phyloP scores from a whole-genome alignment of 208 protist species.

The Acanthamoeba lenticulata region DNA sequence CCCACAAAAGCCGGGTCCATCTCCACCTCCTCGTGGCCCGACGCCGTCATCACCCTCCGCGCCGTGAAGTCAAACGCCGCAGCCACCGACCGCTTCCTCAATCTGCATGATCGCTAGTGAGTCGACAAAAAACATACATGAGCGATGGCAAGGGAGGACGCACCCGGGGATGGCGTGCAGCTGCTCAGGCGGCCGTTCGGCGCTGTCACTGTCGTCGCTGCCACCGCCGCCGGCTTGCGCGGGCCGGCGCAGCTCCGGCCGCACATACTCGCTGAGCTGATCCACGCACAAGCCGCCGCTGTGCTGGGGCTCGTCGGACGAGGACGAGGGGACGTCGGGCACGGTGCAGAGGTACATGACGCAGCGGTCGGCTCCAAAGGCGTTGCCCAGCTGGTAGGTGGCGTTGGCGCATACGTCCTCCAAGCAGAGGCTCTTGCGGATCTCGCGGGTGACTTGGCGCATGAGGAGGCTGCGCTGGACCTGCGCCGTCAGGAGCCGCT shows the following conservation, averaged over 20 bases:
- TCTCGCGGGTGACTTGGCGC: neutral
- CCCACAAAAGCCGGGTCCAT: neutral
- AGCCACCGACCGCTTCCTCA: neutral
- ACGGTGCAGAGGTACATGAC: no score
- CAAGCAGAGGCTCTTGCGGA: no score
- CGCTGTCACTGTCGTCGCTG: neutral
- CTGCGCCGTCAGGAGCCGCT: neutral
- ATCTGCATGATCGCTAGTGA: neutral
- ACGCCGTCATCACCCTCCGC: neutral
- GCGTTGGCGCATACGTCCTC: no score
- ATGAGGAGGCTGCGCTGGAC: neutral
- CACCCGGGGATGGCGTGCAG: neutral
- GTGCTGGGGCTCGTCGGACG: no score
- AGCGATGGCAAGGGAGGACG: neutral
- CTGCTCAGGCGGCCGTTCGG: neutral
- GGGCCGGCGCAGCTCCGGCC: no score
- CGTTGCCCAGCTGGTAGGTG: no score
- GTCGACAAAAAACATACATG: neutral
- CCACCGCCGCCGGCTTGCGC: no score
- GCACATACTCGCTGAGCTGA: neutral
- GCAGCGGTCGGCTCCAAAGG: no score
- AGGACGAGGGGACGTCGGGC: no score
- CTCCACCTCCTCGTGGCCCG: neutral
- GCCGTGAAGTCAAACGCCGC: neutral
- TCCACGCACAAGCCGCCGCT: neutral